Base-by-base conservation (phyloP, 139 green algal species). In the Chlamydomonas asymmetrica region DNA sequence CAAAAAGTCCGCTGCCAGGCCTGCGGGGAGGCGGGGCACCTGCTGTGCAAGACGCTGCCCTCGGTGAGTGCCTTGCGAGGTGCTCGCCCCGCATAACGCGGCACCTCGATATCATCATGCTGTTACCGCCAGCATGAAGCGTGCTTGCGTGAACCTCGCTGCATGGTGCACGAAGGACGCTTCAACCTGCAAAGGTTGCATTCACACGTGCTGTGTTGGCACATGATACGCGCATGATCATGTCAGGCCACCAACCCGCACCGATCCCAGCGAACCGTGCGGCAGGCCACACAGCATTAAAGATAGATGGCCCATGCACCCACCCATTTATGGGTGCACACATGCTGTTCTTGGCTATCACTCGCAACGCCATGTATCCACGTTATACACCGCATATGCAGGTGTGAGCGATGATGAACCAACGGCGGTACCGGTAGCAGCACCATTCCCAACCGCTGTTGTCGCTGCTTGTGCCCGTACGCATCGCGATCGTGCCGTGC, bases 11-110 rank as follows among this genome's bases (percentile, higher is more conserved):
- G 81, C 34, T 96, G 91, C 85, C 86, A 84, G 71, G 68, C 85
- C 32, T 96, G 91, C 80, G 89, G 89, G 7, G 38, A 66, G 20
- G 41, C 52, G 1, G 91, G 91, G 1, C 91, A 96, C 75, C 67
- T 93, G 38, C 83, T 81, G 78, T 94, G 90, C 80, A 75, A 71
- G 35, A 56, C 73, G 0, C 40, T 74, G 5, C 83, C 85, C 23
- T 62, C 56, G 73, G 79, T 84, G 43, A 50, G 76, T n/a, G 61
- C 54, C 13, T 10, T 10, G 45, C 45, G 18, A 52, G 45, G 45
- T 10, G 18, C 45, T 10, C 13, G 18, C 45, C 13, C 18, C 13
- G 13, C 13, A 16, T 16, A 52, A 25, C 45, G 45, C 45, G 18
- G 45, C 13, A 52, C 13, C 18, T 25, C 18, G 13, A 13, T 16